Conservation (phyloP, 106 monocot species). For the Acorus calamus region DNA sequence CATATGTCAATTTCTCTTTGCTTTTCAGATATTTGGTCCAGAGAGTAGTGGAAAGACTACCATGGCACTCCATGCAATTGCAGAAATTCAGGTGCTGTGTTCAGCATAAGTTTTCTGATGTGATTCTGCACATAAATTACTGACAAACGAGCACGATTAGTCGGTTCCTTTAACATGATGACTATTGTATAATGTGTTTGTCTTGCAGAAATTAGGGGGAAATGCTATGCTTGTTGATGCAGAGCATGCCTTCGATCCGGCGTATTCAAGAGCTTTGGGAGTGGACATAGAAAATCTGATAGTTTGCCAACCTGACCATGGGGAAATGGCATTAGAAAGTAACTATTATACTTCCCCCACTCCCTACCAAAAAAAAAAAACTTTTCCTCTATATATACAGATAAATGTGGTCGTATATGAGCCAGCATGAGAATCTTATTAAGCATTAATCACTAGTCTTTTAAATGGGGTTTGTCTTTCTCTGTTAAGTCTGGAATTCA, state of each 20-base stretch:
- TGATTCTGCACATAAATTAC: not conserved
- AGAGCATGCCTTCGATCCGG: conserved; percentile 96
- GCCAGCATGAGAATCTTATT: no score
- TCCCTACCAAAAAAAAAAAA: no score
- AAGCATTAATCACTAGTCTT: no score
- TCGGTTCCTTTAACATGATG: no score
- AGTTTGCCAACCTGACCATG: conserved; percentile 97
- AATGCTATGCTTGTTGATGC: conserved; percentile 99
- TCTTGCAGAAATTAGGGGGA: conserved; percentile 81
- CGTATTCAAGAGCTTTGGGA: conserved; percentile 88
- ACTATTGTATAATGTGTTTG: not conserved
- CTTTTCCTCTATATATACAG: no score
- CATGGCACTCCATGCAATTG: conserved; percentile 94
- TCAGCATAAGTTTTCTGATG: not conserved
- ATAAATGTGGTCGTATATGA: no score
- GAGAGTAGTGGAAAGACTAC: conserved; percentile 99
- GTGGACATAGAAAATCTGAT: conserved; percentile 97
- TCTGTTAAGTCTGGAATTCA: no score
- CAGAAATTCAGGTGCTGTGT: conserved; percentile 78
- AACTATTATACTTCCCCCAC: conserved; percentile 10
- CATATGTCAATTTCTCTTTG: not conserved
- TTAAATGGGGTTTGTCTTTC: no score
- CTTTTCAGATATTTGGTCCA: conserved; percentile 80
- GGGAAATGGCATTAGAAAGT: conserved; percentile 99
- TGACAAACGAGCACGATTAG: not conserved